Base-by-base conservation (phyloP, 2,329 filamentous ascomycete genomes). In the Penicillium sp. region DNA sequence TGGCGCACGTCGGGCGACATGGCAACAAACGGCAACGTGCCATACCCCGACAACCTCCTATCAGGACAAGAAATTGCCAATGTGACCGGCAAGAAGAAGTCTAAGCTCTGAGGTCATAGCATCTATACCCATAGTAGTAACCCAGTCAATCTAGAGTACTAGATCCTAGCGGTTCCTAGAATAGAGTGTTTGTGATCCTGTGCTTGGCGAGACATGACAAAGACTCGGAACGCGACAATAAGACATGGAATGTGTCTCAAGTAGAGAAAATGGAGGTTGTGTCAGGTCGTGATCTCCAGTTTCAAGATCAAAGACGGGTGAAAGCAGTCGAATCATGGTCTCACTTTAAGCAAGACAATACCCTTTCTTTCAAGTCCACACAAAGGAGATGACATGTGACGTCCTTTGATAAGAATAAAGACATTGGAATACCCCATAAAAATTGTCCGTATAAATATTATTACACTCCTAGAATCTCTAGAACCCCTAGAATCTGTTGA, bases 11-110 rank as follows among this genome's bases (percentile, higher is more conserved):
- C 65, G 2, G 44, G 56, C n/a, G 56, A 56, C 8, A 51, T 56
- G 6, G 50, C 55, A 10, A 51, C 59, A 6, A 69, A 68, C 6
- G 65, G 68, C 9, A 62, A 61, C 6, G 71, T 76, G 51, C 52
- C 65, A 42, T 84, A 84, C 60, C 80, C 80, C 0, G 79, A 82
- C 51, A 80, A 82, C 55, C 65, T 84, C 14, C 68, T 82, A 2
- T 75, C 73, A 1, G 78, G 76, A 1, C 64, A 73, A 11, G 64
- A 64, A 2, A 75, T 84, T 3, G 70, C 71, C n/a, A 80, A 80
- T 6, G 80, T 83, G 9, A 77, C 76, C 47, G 77, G 77, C 10
- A 72, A 72, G 44, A 81, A 78, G 70, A 78, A 77, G 60, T 68
- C 75, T 16, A 82, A 81, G 63, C 63, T 55, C 47, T 50, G 46